Base-by-base conservation (phyloP, 2,329 filamentous ascomycete species). In the Fragosphaeria purpurea region DNA sequence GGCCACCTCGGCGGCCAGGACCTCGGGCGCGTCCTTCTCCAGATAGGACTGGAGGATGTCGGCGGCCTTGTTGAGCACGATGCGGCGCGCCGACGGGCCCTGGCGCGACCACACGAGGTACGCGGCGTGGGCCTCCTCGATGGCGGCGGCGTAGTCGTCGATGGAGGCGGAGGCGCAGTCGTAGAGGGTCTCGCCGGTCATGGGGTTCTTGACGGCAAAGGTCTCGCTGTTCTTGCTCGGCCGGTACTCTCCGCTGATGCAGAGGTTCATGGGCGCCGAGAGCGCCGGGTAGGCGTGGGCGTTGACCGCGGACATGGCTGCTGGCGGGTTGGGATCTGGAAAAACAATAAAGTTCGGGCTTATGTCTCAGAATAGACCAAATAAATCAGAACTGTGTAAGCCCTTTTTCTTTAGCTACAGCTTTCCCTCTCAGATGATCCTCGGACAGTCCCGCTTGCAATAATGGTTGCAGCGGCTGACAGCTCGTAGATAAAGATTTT, bases 31-130 rank as follows among this genome's bases (percentile, higher is more conserved):
- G 33, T 59, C 60, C 41, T 46, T 67, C 61, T 74, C 70, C n/a
- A 70, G 64, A 30, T 79, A 73, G 9, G 65, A 62, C 44, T 75
- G 70, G 39, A 85, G 64, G 40, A 86, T 70, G 34, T 79, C 75
- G 2, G 82, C 79, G 0, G 82, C 79, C 57, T 75, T 77, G 40
- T 80, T 67, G 50, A 87, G 70, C 57, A 87, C 79, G 53, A 78
- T 72, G 45, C 82, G 75, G 46, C 82, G 77, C 7, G 72, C 63
- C 13, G 71, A 64, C 1, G 78, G 73, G 52, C 76, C 76, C 10
- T 73, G 76, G 56, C 73, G 73, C 8, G 74, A 73, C 84, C 84
- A 88, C 48, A 73, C 62, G 34, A 73, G 72, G 64, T 82, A 83
- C 0, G 83, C 82, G 12, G 67, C 66, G 44, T 80, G 67, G 1